Base-by-base conservation (phyloP, 2,329 filamentous ascomycete genomes). In the Pyricularia grisea region DNA sequence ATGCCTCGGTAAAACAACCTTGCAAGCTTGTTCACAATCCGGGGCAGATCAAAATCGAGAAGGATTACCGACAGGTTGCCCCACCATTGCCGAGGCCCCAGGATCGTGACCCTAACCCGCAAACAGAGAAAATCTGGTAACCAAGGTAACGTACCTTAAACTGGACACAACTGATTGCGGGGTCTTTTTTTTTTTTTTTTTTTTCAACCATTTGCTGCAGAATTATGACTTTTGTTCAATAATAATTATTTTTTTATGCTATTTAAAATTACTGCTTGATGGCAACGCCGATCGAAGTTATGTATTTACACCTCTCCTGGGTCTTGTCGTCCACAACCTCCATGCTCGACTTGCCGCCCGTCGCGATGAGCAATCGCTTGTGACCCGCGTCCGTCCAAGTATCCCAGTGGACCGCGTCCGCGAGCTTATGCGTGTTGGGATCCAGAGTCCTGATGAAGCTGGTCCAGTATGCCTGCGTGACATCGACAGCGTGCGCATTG, bases 381-480 rank as follows among this genome's bases (percentile, higher is more conserved):
- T 74, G 73, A 17, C 70, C 71, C 27, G 72, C 71, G 1, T 70
- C 75, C 66, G 72, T 74, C 75, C 82, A 88, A 4, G 76, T 75
- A 71, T 79, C 76, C 88, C 88, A 90, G 68, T 77, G 76, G 2
- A 85, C 85, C 64, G 80, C 80, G 0, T 81, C 82, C 0, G 71
- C 50, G 58, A 77, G 71, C 9, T 85, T 81, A 68, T 82, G 77
- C 4, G 65, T 71, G 20, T 93, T 94, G 0, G 91, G 91, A 75
- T 93, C 82, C 55, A 87, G 82, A 0, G 81, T 82, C 31, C 85
- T 79, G 71, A 94, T 87, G 75, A 94, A 94, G 72, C 88, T 91
- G 1, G 88, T 86, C 90, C 90, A 93, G 77, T 93, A 94, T 0
- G 82, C 84, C 74, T 92, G 89, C 31, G 91, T 84, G 0, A 90